phyloP scores from a whole-genome alignment of 1,139 yeast genomes.

The Yamadazyma sp. region DNA sequence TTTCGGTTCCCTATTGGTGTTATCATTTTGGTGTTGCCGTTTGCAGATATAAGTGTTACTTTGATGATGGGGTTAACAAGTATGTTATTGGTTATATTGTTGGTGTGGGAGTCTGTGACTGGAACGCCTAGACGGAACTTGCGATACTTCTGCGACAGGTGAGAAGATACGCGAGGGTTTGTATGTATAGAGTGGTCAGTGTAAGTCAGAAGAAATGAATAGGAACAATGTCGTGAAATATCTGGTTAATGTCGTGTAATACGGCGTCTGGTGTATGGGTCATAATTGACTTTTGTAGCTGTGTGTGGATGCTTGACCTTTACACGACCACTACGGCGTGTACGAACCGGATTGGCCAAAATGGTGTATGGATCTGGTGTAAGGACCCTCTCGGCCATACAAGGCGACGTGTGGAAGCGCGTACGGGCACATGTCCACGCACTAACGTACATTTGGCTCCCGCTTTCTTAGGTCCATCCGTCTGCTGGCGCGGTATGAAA shows the following conservation, averaged over 20 bases:
- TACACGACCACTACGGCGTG: too few species aligned
- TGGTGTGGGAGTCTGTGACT: constrained; percentile 36
- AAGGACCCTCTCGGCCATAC: too few species aligned
- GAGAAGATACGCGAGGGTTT: neutral
- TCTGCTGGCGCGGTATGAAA: too few species aligned
- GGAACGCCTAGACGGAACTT: constrained; percentile 23
- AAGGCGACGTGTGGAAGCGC: too few species aligned
- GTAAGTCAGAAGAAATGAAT: too few species aligned
- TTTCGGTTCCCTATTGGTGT: constrained; percentile 42
- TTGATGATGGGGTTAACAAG: constrained; percentile 45
- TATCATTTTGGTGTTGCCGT: constrained; percentile 41
- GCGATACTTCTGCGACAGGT: constrained; percentile 11
- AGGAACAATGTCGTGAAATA: neutral
- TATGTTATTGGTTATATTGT: constrained; percentile 28
- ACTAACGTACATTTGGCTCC: too few species aligned
- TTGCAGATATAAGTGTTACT: constrained; percentile 45
- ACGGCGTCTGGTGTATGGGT: neutral
- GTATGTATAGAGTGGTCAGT: too few species aligned
- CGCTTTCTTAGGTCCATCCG: too few species aligned
- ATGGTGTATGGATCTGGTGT: too few species aligned
- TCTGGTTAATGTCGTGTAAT: too few species aligned
- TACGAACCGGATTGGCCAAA: too few species aligned
- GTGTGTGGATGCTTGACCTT: neutral
- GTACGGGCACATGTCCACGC: too few species aligned
- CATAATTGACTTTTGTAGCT: neutral